Evolutionary conservation across 2,329 filamentous ascomycete species (phyloP), one percentile per base, ranked within the genome.

Genomic region (Diaporthe citriasiana): DNA sequence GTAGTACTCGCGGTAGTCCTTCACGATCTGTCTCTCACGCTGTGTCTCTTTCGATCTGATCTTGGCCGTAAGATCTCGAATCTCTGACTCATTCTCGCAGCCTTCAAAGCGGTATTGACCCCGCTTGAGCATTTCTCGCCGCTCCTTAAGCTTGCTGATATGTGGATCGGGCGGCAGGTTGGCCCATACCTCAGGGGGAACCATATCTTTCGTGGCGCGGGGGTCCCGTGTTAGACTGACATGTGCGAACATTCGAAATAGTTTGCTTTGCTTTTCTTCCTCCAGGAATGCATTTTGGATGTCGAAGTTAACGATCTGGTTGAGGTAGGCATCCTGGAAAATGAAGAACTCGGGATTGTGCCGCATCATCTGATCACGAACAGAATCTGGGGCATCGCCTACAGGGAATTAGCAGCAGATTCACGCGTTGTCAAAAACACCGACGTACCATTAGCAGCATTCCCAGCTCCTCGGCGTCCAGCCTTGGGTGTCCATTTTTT

Each of bases 271-370:
- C 15, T 59, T 76, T 45, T 76, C 68, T 65, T 79, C 75, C 47
- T 78, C 74, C 15, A 81, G 69, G 71, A 82, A 79, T 6, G 77
- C 74, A 59, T 81, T 82, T 69, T 82, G 65, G 38, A 81, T 71
- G 65, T 82, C 40, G 71, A 81, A 81, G 25, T 79, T 71, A 42
- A 76, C 74, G 1, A 30, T 81, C 73, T 81, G 35, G 40, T 80
- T 80, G 1, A 81, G 72, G 71, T 81, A 81, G 1, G 75, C 74
- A 66, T 66, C 73, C 25, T 79, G 66, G 50, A 82, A 82, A 3
- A 75, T 82, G 3, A 53, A 56, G 40, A 42, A 42, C 40, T 42
- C 13, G 3, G 40, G 40, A 12, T 42, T 42, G 3, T 42, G 40
- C 40, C 40, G 13, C 13, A 42, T 7, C 8, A 42, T 42, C 13